Evolutionary conservation across 2,329 filamentous ascomycete genomes (phyloP).

Genomic region (Plectosphaerella plurivora): DNA sequence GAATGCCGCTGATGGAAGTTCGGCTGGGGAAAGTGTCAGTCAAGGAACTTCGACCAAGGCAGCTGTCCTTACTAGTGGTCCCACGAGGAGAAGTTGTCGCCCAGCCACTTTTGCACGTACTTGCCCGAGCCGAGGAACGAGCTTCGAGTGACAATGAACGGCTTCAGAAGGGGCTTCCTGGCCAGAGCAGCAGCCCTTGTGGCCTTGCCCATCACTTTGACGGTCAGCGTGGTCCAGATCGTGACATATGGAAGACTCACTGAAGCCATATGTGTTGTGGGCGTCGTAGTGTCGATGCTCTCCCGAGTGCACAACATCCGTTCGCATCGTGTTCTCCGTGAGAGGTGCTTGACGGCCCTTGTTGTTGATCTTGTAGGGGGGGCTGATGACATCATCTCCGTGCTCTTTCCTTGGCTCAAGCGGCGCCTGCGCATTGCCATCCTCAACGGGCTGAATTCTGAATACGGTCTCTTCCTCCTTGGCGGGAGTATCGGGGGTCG

Average conservation of each 20-base stretch:
- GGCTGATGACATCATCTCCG: slow-evolving; percentile 6
- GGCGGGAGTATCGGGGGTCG: neutral
- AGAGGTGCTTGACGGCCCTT: neutral
- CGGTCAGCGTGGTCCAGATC: neutral
- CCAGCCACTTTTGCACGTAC: slow-evolving; percentile 79
- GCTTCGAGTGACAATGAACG: slow-evolving; percentile 79
- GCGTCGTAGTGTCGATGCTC: slow-evolving; percentile 73
- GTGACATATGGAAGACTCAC: neutral
- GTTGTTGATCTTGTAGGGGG: slow-evolving; percentile 14
- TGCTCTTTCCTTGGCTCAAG: neutral
- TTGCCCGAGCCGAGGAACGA: slow-evolving; percentile 75
- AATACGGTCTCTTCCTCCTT: neutral
- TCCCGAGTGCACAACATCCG: slow-evolving; percentile 62
- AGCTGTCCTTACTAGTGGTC: slow-evolving; percentile 13
- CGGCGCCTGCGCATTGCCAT: neutral
- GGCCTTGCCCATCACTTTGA: slow-evolving; percentile 21
- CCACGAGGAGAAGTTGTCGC: slow-evolving; percentile 69
- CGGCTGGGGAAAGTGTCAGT: neutral
- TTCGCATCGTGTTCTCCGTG: slow-evolving; percentile 50
- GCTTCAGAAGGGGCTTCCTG: slow-evolving; percentile 64
- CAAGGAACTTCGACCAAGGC: neutral
- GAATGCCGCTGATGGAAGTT: neutral
- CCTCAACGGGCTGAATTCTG: neutral
- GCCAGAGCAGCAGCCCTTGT: slow-evolving; percentile 67
- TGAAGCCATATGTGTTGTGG: slow-evolving; percentile 66